Evolutionary conservation across 2,329 filamentous ascomycete species (phyloP).

Genomic region (Zymoseptoria tritici): DNA sequence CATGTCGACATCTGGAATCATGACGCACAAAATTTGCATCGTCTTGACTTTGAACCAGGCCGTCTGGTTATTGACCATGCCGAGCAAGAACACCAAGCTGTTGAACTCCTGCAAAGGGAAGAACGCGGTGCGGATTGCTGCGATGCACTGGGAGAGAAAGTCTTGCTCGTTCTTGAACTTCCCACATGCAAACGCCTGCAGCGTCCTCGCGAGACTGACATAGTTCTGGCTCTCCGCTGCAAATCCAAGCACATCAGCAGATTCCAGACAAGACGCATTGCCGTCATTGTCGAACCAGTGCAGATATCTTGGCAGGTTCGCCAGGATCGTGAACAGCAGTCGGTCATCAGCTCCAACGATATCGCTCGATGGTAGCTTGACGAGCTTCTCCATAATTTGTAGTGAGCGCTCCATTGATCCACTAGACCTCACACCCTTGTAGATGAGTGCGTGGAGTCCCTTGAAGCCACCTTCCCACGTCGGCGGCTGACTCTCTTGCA

Average conservation of each 20-base stretch:
- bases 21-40: conserved; percentile 77
- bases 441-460: conserved; percentile 75
- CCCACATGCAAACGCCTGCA: conserved; percentile 62
- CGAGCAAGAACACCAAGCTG: conserved; percentile 82
- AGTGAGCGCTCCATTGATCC: conserved; percentile 72
- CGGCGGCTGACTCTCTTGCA: conserved; percentile 71
- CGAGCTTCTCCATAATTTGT: conserved; percentile 67
- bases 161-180: conserved; percentile 63
- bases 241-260: conserved; percentile 61
- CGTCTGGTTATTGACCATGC: conserved; percentile 78
- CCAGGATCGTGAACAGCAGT: conserved; percentile 76
- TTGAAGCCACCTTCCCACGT: conserved; percentile 88
- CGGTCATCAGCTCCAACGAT: conserved; percentile 77
- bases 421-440: conserved; percentile 87
- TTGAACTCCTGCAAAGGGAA: conserved; percentile 77
- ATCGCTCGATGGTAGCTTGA: conserved; percentile 68
- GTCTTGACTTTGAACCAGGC: conserved; percentile 89
- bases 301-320: conserved; percentile 83
- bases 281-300: conserved; percentile 64
- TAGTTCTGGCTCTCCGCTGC: conserved; percentile 68
- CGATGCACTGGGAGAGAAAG: conserved; percentile 67
- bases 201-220: conserved; percentile 57
- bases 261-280: conserved; percentile 50
- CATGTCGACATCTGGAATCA: conserved; percentile 91
- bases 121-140: conserved; percentile 67